Percentiles rank a stretch among this genome's conserved stretches.
Conservation (phyloP, 1,139 yeast genomes). For the Candida pseudoviswanathii region DNA sequence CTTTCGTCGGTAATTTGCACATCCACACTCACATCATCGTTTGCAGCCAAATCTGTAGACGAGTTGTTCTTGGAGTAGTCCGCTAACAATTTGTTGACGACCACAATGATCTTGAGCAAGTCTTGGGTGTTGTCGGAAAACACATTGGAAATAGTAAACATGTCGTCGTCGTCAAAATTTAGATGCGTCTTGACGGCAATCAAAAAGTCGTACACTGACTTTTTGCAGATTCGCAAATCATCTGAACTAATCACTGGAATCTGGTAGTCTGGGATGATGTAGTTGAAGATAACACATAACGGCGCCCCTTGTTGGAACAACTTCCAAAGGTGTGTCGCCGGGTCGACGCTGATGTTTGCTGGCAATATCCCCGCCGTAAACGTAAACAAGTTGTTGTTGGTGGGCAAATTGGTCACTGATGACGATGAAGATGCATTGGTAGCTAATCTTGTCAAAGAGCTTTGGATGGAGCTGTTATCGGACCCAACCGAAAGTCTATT, state of each 20-base stretch:
- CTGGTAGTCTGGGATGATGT: conserved; percentile 44
- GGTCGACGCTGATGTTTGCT: conserved; percentile 75
- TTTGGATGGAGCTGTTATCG: conserved; percentile 14
- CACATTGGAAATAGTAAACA: conserved; percentile 89
- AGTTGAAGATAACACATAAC: conserved; percentile 79
- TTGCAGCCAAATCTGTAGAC: conserved; percentile 2
- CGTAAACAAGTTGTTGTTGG: conserved; percentile 46
- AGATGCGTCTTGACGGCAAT: conserved; percentile 82
- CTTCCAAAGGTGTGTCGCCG: conserved; percentile 89
- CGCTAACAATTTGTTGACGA: conserved; percentile 57
- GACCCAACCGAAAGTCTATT: conserved; percentile 28
- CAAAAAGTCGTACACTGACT: conserved; percentile 87
- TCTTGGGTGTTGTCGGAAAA: conserved; percentile 83
- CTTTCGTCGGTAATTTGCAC: conserved; percentile 52
- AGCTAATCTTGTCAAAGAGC: conserved; percentile 15
- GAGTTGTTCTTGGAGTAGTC: conserved; percentile 3
- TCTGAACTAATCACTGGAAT: conserved; percentile 64
- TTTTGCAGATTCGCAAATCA: conserved; percentile 83
- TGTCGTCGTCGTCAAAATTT: conserved; percentile 67
- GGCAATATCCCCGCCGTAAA: conserved; percentile 79
- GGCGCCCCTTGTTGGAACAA: conserved; percentile 93
- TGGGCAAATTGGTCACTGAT: neutral
- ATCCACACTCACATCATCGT: conserved; percentile 22
- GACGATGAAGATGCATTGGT: conserved; percentile 17
- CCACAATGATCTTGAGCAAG: conserved; percentile 68